Conservation (phyloP, 2,329 filamentous ascomycete species). For the Endoconidiophora laricicola region DNA sequence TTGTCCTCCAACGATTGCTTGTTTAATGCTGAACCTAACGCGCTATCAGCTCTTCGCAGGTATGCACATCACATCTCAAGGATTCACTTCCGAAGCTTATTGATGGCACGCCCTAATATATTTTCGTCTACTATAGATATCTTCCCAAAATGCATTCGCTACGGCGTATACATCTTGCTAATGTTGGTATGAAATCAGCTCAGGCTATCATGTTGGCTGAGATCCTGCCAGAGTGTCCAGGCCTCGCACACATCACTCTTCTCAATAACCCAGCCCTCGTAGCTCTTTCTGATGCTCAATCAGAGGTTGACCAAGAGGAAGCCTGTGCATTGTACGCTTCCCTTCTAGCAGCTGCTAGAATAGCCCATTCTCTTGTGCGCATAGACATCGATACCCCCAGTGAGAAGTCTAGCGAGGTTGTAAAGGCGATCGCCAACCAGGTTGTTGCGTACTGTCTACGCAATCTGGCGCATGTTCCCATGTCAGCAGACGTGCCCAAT, state of each 20-base stretch:
- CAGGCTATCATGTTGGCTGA: slow-evolving; percentile 86
- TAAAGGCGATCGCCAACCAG: slow-evolving; percentile 82
- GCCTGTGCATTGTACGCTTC: slow-evolving; percentile 88
- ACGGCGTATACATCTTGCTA: slow-evolving; percentile 72
- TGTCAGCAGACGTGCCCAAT: slow-evolving; percentile 39
- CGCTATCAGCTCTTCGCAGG: slow-evolving; percentile 57
- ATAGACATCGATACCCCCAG: slow-evolving; percentile 83
- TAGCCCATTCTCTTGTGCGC: slow-evolving; percentile 70
- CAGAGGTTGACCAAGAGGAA: slow-evolving; percentile 73
- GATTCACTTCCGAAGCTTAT: slow-evolving; percentile 1
- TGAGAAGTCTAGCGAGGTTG: slow-evolving; percentile 68
- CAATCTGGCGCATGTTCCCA: slow-evolving; percentile 69
- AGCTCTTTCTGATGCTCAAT: slow-evolving; percentile 55
- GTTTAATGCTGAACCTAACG: slow-evolving; percentile 58
- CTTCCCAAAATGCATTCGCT: slow-evolving; percentile 62
- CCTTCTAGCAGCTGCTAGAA: slow-evolving; percentile 68
- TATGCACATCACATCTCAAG: slow-evolving; percentile 24
- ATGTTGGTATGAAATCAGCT: slow-evolving; percentile 69
- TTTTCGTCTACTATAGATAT: slow-evolving; percentile 30
- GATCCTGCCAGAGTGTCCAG: slow-evolving; percentile 66
- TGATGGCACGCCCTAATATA: background rate
- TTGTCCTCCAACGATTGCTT: slow-evolving; percentile 76
- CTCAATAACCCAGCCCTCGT: slow-evolving; percentile 63
- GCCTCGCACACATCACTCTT: slow-evolving; percentile 72
- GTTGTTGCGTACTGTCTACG: slow-evolving; percentile 87